Evolutionary conservation across 2,329 filamentous ascomycete species (phyloP).

Genomic region (Colletotrichum chrysophilum): DNA sequence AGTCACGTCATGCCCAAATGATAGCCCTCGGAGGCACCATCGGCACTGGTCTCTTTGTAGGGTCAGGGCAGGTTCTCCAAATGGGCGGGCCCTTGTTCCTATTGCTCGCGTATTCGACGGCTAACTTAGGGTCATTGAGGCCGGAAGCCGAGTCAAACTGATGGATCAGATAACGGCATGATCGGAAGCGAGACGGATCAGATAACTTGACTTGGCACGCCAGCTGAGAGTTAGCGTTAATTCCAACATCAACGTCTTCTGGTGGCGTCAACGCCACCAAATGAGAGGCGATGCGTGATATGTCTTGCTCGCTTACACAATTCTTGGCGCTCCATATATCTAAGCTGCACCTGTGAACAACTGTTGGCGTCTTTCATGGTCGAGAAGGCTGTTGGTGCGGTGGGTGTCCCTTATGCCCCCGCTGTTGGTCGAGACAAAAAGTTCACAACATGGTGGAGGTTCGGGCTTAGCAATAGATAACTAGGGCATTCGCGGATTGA

Average conservation of each 20-base stretch:
- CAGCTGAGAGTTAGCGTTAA: not conserved
- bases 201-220: constrained; percentile 10
- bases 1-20: constrained; percentile 50
- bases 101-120: not conserved
- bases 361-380: not conserved
- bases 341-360: not conserved
- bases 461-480: not conserved
- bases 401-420: not conserved
- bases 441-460: not conserved
- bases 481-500: not conserved
- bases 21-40: constrained; percentile 53
- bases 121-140: not conserved
- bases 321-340: not conserved
- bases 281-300: not conserved
- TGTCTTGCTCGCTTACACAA: not conserved
- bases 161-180: constrained; percentile 16
- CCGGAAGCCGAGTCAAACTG: not conserved
- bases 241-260: not conserved
- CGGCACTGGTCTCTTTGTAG: constrained; percentile 51
- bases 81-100: constrained; percentile 42
- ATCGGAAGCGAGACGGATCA: not conserved
- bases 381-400: not conserved
- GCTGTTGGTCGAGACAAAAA: not conserved
- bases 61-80: not conserved
- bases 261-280: not conserved